Evolutionary conservation across 2,329 filamentous ascomycete genomes (phyloP), one percentile per base, ranked within the genome.

Genomic region (Calonectria henricotiae): DNA sequence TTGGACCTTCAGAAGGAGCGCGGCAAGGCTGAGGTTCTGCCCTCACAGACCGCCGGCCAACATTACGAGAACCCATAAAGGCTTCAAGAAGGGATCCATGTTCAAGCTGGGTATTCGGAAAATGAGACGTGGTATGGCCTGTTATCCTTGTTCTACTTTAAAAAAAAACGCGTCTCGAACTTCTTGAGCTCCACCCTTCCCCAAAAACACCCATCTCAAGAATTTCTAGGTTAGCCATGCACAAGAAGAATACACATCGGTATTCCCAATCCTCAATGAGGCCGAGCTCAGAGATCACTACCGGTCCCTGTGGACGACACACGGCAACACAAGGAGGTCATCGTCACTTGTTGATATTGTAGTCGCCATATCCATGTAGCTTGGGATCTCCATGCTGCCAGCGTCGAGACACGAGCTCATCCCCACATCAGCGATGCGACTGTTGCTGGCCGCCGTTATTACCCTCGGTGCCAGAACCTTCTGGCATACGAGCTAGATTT

Each of bases 181-280:
- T 64, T 68, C 32, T 20, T 68, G 13, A 23, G 44, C 32, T 62
- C 55, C 11, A 20, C 46, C 8, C 30, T 37, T 58, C 35, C 39
- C 25, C 47, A 58, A 37, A 32, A 49, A 9, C 20, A 32, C 4
- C 39, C 60, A 23, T 13, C 65, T 5, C 55, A 68, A 5, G 13
- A 46, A 12, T 54, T 68, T 13, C 55, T 63, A 7, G 39, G 55
- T 13, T 44, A 82, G 76, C 5, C 77, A 77, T 23, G 76, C 76
- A 2, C 82, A 87, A 71, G 86, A 88, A 75, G 84, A 87, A 54
- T 84, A 83, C 62, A 77, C 76, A 2, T 75, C 81, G 0, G 77
- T 79, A 44, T 60, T 58, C 15, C 82, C 81, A 87, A 46, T 62
- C 8, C 3, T 62, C 0, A 23, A 62, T 8, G 58, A 62, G 25